Base-by-base conservation (phyloP, 2,329 filamentous ascomycete species). In the Fulvia fulva region DNA sequence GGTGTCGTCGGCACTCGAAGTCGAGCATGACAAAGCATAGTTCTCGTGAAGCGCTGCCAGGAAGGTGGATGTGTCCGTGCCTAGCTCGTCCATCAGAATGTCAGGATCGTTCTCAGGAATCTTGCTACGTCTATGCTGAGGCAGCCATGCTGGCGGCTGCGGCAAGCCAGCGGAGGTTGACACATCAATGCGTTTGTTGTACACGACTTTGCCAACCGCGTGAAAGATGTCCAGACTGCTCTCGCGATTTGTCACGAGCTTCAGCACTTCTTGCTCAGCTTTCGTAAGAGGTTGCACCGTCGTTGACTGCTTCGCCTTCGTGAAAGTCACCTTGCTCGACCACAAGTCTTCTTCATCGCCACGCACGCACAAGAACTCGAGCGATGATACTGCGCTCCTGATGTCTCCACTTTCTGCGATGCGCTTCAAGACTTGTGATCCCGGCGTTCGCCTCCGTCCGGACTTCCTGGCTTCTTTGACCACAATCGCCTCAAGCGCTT, bases 181-280 rank as follows among this genome's bases (percentile, higher is more conserved):
- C 3, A 73, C 71, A 26, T 87, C 85, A 22, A 88, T 82, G 47
- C 94, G 84, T 72, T 97, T 99, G 77, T 99, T 99, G 77, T 97
- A 96, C 0, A 97, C 87, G 2, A 99, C 90, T 71, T 94, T 97
- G 3, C 93, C 94, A 12, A 97, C 89, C 0, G 94, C 91, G 72
- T 99, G 94, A 70, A 99, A 99, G 52, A 99, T 91, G 1, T 93
- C 94, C 2, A 99, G 79, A 62, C 88, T 96, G 16, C 89, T 87
- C 75, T 97, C 94, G 56, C 94, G 84, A 68, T 92, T 90, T 0
- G 89, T 91, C 22, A 97, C 84, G 59, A 94, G 78, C 68, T 91
- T 85, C 9, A 97, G 75, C 5, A 86, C 92, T 62, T 95, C 88
- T 58, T 84, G 80, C 72, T 97, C 94, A 68, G 88, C 87, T 60